A percentile compares a stretch with the other conserved stretches of the same genome.
Evolutionary conservation across 2,329 filamentous ascomycete genomes (phyloP).

Genomic region (Periconia sp.): DNA sequence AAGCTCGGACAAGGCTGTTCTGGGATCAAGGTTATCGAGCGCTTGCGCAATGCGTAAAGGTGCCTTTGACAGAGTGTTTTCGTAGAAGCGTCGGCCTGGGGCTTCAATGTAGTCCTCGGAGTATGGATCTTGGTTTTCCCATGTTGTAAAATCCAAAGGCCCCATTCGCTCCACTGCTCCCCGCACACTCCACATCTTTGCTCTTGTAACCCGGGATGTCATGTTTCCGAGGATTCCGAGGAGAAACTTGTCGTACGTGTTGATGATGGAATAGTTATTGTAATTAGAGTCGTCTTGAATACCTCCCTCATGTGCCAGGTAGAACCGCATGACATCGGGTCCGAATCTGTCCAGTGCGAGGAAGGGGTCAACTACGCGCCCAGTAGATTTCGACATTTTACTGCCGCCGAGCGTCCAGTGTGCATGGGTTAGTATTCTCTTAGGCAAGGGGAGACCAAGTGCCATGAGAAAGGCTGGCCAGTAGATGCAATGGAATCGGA

Average conservation of each 20-base stretch:
- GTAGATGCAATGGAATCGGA: conserved; percentile 93
- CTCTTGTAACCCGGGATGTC: conserved; percentile 67
- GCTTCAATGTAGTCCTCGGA: conserved; percentile 6
- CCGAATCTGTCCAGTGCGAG: conserved; percentile 88
- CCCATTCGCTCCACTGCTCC: conserved; percentile 55
- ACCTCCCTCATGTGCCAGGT: conserved; percentile 78
- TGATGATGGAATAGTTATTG: conserved; percentile 73
- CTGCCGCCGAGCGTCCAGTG: conserved; percentile 91
- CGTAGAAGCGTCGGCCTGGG: conserved; percentile 34
- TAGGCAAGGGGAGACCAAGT: conserved; percentile 75
- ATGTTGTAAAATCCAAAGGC: conserved; percentile 27
- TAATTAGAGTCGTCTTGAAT: conserved; percentile 81
- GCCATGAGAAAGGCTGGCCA: conserved; percentile 97
- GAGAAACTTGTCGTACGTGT: conserved; percentile 77
- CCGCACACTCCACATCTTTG: conserved; percentile 69
- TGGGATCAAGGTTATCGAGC: conserved; percentile 32
- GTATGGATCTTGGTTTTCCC: conserved; percentile 5
- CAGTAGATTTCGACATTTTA: conserved; percentile 96
- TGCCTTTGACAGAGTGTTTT: conserved; percentile 39
- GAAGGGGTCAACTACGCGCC: conserved; percentile 94
- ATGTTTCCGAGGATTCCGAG: conserved; percentile 81
- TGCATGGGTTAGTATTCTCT: conserved; percentile 80
- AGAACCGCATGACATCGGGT: conserved; percentile 85
- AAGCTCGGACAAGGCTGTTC: conserved; percentile 27
- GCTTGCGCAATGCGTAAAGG: conserved; percentile 21